Evolutionary conservation across 768 basidiomycete species (phyloP), one percentile per base, ranked within the genome.

Genomic region (Tricholoma furcatifolium): DNA sequence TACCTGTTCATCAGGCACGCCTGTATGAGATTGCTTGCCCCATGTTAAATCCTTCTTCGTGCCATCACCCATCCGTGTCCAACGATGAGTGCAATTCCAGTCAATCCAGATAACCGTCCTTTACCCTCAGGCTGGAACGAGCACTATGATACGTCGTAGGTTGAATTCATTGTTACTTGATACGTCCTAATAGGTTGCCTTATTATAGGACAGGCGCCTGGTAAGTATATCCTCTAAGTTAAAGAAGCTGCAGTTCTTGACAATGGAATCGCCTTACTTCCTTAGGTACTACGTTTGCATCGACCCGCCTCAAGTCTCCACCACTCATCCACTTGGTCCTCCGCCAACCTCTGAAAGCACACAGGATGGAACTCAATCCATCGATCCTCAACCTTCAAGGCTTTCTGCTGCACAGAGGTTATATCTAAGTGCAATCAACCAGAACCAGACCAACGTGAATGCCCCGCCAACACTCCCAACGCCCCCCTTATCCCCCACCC

Each of bases 211-310:
- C 27, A 27, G 17, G 17, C 17, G 55, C 43, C 1, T 59, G 58
- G 58, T 59, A 40, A 5, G 43, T 50, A 21, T 31, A 23, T 14
- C 10, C 6, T 11, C 5, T 36, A 11, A 3, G 6, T 9, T 1
- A 18, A 12, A 14, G 5, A 3, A 35, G 36, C 12, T 6, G 17
- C 7, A 24, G n/a, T 20, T 2, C 23, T 23, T 34, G 15, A 43
- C 7, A 6, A 47, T 24, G 24, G 17, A 27, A 27, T 27, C 27
- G 23, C 20, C 6, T 10, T 32, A 18, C 7, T 17, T 32, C 31
- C n/a, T 8, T 30, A 62, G 61, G 61, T 60, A 58, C 38, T 62
- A 62, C 27, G 42, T 60, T 30, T 58, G 50, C 42, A 60, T 51
- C 18, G 46, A 50, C 30, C 59, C 58, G 20, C 58, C 56, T 40